These are phyloP conservation scores for Neofusicoccum parvum DNA, from an alignment of 2,329 filamentous ascomycete species.

Conservation along the genomic window DNA sequence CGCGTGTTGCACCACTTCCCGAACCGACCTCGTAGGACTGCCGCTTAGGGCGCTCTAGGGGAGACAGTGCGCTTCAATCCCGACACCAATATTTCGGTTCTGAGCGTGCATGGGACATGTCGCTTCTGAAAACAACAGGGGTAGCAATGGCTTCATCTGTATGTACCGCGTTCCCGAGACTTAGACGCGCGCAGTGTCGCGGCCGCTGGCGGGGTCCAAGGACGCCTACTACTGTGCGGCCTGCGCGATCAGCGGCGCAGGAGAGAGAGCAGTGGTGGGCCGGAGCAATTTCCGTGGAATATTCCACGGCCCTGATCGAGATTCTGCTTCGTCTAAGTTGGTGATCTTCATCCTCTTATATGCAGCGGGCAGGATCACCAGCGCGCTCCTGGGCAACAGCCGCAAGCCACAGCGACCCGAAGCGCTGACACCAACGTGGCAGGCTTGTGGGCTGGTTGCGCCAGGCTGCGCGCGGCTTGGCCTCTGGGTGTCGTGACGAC, in stretches of 20 bases:
- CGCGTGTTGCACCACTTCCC: too few species aligned
- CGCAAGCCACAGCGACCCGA: not conserved
- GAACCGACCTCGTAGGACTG: not conserved
- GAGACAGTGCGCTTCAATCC: not conserved
- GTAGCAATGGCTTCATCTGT: not conserved
- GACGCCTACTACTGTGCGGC: not conserved
- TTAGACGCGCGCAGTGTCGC: not conserved
- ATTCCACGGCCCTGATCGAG: not conserved
- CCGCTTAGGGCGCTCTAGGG: not conserved
- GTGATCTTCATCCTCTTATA: constrained; percentile 8
- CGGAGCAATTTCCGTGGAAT: constrained; percentile 15
- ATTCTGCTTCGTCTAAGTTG: not conserved
- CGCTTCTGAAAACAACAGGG: constrained; percentile 14
- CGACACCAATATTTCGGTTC: constrained; percentile 2
- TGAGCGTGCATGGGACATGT: constrained; percentile 2
- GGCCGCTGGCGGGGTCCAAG: not conserved
- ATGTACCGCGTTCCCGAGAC: not conserved
- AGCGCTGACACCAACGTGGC: not conserved
- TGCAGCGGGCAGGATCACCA: not conserved
- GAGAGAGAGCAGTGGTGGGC: not conserved
- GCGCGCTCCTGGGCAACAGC: not conserved
- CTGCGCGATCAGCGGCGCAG: not conserved
- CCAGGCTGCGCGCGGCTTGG: not conserved
- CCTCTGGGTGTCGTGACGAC: not conserved
- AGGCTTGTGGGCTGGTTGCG: not conserved